Evolutionary conservation across 441 rosid genomes (phyloP), one percentile per base, ranked within the genome.

Genomic region (Croton laevigatus): DNA sequence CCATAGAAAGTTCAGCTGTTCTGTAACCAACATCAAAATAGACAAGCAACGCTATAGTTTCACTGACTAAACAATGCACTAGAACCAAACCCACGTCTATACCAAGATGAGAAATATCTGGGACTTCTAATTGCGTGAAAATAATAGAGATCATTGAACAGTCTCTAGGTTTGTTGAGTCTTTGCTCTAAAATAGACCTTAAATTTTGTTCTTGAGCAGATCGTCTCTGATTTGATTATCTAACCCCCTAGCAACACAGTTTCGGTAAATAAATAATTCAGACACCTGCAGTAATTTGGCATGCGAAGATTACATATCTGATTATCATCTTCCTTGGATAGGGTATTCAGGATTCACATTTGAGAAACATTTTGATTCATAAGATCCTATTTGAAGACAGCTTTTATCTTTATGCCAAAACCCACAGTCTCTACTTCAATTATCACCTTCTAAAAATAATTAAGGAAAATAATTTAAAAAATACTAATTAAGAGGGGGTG

Each of bases 171-270:
- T 11, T 16, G 2, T 60, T 45, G 13, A n/a, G 8, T 8, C 64
- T 37, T 36, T 60, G 17, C 8, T 16, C 49, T 37, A 60, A 62
- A 61, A 61, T 61, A 16, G 62, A 59, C 62, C 62, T 6, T 37
- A 59, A 34, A 8, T 34, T 37, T 59, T 17, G 14, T 9, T 23
- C 27, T 61, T 38, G n/a, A 38, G 48, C 65, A 61, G 65, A 61
- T 40, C 49, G 38, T 9, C 7, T 62, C 12, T 32, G 22, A 38
- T 40, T 3, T 62, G 46, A 19, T 62, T 3, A 42, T n/a, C 65
- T 62, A 3, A n/a, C n/a, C n/a, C n/a, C n/a, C n/a, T n/a, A n/a
- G n/a, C n/a, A n/a, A 14, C 8, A 3, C n/a, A 17, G 20, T 27
- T 27, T 17, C 1, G 1, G 38, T 27, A 27, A 27, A 27, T 27